Conservation (phyloP, 2,329 filamentous ascomycete genomes). For the Phialemonium atrogriseum region DNA sequence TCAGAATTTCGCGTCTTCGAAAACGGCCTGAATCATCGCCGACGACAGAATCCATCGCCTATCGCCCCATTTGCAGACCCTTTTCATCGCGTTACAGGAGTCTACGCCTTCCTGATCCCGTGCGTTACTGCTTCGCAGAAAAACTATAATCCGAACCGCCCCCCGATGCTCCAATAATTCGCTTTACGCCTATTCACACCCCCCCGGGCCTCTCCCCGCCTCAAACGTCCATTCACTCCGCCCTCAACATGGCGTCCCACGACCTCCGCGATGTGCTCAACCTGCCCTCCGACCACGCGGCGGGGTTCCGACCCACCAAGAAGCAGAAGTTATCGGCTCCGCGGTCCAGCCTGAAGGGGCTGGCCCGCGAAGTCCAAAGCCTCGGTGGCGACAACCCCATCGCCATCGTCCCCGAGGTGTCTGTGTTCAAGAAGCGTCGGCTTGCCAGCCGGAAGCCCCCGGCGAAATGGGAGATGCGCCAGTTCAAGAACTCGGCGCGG, state of each 20-base stretch:
- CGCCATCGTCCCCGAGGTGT: slow-evolving; percentile 53
- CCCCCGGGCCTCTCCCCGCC: slow-evolving; percentile 3
- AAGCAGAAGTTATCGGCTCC: slow-evolving; percentile 63
- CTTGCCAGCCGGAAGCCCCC: slow-evolving; percentile 47
- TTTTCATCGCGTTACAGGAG: too few species aligned
- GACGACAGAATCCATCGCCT: too few species aligned
- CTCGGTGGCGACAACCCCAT: slow-evolving; percentile 60
- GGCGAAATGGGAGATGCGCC: slow-evolving; percentile 55
- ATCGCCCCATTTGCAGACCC: too few species aligned
- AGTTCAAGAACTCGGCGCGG: slow-evolving; percentile 73
- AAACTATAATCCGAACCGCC: too few species aligned
- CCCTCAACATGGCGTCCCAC: slow-evolving; percentile 55
- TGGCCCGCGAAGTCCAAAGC: slow-evolving; percentile 58
- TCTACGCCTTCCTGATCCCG: too few species aligned
- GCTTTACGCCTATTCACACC: slow-evolving; percentile 1
- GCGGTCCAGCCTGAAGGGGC: slow-evolving; percentile 51
- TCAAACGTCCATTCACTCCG: too few species aligned
- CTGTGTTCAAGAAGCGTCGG: slow-evolving; percentile 51
- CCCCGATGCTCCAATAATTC: too few species aligned
- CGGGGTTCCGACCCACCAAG: slow-evolving; percentile 54
- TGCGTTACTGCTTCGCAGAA: too few species aligned
- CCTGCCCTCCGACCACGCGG: slow-evolving; percentile 53
- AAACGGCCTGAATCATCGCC: too few species aligned
- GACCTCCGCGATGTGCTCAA: slow-evolving; percentile 88
- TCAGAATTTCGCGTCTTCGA: too few species aligned